Conservation (phyloP, 163 green algal genomes). For the Coccomyxa subellipsoidea region DNA sequence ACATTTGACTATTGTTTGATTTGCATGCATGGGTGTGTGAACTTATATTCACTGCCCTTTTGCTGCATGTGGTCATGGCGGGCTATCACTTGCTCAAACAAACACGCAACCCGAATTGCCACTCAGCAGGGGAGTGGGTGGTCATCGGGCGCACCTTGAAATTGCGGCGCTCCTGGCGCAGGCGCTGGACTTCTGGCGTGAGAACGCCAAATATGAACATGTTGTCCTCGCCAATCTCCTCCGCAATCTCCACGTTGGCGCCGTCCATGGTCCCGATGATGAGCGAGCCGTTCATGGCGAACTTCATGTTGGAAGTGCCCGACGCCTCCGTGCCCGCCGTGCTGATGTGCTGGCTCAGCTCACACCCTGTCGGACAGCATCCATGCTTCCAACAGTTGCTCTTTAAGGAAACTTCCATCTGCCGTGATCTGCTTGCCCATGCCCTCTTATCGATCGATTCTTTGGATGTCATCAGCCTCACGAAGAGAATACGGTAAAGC, state of each 20-base stretch:
- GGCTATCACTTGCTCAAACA: too few relatives aligned
- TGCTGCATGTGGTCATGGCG: too few relatives aligned
- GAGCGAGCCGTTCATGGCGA: slow-evolving; percentile 97
- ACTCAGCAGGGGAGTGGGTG: not conserved
- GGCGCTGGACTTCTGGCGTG: slow-evolving; percentile 61
- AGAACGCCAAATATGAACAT: slow-evolving; percentile 97
- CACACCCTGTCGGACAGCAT: slow-evolving; percentile 49
- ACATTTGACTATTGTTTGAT: not conserved
- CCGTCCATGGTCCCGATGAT: slow-evolving; percentile 97
- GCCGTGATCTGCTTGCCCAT: not conserved
- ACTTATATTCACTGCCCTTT: too few relatives aligned
- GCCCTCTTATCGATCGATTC: too few relatives aligned
- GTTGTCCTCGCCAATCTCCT: slow-evolving; percentile 90
- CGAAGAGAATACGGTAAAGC: too few relatives aligned
- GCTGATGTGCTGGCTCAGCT: slow-evolving; percentile 94
- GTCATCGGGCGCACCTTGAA: slow-evolving; percentile 36
- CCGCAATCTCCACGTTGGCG: slow-evolving; percentile 98
- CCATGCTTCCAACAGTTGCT: not conserved
- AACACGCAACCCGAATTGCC: not conserved
- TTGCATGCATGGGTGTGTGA: too few relatives aligned
- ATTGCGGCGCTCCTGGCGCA: slow-evolving; percentile 69
- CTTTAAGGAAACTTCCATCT: too few relatives aligned
- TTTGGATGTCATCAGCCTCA: too few relatives aligned
- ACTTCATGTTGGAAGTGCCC: slow-evolving; percentile 99
- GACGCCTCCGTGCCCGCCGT: slow-evolving; percentile 97